Conservation (phyloP, 768 basidiomycete genomes). For the Boletus subparvulus region DNA sequence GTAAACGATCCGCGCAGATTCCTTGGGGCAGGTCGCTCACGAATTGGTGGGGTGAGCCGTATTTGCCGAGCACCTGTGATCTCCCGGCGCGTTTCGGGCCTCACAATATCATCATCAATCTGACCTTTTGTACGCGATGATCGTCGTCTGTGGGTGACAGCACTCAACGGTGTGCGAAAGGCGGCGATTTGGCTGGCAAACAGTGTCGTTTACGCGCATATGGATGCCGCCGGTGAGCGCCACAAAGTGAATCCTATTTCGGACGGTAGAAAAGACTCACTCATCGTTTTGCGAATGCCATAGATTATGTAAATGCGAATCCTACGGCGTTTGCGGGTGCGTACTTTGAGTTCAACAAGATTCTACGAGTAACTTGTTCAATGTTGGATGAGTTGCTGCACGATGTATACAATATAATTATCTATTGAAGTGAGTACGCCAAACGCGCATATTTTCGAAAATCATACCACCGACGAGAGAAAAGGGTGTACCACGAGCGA, state of each 20-base stretch:
- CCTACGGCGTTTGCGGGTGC: not conserved
- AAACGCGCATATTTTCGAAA: too few species aligned
- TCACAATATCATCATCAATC: constrained; percentile 46
- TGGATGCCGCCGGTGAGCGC: constrained; percentile 12
- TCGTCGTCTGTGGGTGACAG: constrained; percentile 3
- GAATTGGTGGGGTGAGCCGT: constrained; percentile 49
- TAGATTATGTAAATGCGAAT: constrained; percentile 4
- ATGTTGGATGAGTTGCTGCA: not conserved
- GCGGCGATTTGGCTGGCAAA: not conserved
- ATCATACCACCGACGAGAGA: too few species aligned
- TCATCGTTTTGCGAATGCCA: not conserved
- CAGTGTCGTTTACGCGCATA: constrained; percentile 9
- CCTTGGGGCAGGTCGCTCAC: not conserved
- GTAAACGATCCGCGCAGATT: constrained; percentile 3
- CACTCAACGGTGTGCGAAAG: too few species aligned
- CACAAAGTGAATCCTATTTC: not conserved
- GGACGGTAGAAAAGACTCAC: not conserved
- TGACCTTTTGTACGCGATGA: constrained; percentile 12
- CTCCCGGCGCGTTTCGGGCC: too few species aligned
- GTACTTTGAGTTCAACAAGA: constrained; percentile 4
- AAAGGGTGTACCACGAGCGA: too few species aligned
- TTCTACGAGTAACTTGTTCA: not conserved
- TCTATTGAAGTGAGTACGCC: not conserved
- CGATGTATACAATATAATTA: not conserved
- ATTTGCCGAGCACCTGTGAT: constrained; percentile 50